Evolutionary conservation across 495 filamentous ascomycete species (phyloP).

Genomic region (Penicillium coprophilum): DNA sequence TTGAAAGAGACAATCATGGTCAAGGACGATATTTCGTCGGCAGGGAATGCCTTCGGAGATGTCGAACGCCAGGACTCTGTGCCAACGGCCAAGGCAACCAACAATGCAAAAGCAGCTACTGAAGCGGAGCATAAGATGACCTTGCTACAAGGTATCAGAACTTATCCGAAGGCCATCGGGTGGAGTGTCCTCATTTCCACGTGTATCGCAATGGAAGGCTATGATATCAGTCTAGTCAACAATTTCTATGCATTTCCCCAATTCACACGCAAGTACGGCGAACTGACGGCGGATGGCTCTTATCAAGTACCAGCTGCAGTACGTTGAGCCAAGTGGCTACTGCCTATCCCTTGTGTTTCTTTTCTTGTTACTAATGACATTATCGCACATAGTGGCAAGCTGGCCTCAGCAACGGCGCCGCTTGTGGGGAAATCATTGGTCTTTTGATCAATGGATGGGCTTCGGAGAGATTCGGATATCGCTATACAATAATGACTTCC

Average conservation of each 20-base stretch:
- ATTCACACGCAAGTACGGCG: neutral
- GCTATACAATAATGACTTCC: neutral
- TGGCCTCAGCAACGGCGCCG: neutral
- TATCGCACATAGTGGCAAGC: neutral
- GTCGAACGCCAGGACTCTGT: neutral
- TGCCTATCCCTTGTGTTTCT: neutral
- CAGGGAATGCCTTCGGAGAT: neutral
- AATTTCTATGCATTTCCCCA: neutral
- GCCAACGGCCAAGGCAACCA: neutral
- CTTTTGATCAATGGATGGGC: neutral
- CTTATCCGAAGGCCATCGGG: neutral
- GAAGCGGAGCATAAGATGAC: neutral
- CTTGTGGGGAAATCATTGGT: neutral
- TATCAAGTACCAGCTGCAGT: neutral
- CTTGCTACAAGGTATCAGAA: neutral
- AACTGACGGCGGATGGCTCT: neutral
- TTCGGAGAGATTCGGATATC: neutral
- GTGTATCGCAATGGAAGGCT: neutral
- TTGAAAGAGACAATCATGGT: neutral
- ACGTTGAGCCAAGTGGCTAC: neutral
- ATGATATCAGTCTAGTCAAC: neutral
- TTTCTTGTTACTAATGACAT: neutral
- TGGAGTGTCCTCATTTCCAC: neutral
- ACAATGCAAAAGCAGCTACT: neutral
- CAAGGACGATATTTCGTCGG: neutral